Evolutionary conservation across 2,329 filamentous ascomycete genomes (phyloP).

Genomic region (Zymoseptoria tritici): DNA sequence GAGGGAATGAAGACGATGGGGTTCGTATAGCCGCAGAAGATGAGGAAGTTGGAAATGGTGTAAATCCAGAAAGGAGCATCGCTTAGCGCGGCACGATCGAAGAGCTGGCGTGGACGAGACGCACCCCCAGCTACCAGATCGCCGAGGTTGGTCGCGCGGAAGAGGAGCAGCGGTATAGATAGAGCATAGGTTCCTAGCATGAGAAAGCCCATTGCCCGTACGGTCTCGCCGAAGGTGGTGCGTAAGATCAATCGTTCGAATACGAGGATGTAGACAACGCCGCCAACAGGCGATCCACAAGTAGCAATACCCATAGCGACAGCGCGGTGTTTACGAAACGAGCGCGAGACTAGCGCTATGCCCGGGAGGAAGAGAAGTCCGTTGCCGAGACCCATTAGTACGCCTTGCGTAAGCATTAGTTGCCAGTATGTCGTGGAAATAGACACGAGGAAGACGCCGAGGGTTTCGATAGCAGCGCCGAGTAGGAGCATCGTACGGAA

Average conservation of each 20-base stretch:
- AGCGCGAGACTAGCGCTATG: slow-evolving; percentile 39
- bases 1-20: slow-evolving; percentile 39
- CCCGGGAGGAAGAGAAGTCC: slow-evolving; percentile 53
- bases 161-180: slow-evolving; percentile 32
- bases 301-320: slow-evolving; percentile 42
- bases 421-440: slow-evolving; percentile 44
- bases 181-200: slow-evolving; percentile 36
- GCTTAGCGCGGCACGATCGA: slow-evolving; percentile 34
- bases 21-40: slow-evolving; percentile 28
- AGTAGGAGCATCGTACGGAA: slow-evolving; percentile 36
- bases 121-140: slow-evolving; percentile 22
- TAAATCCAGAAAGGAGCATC: slow-evolving; percentile 36
- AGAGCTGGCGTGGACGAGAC: slow-evolving; percentile 22
- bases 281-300: slow-evolving; percentile 44
- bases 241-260: slow-evolving; percentile 41
- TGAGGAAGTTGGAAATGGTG: slow-evolving; percentile 24
- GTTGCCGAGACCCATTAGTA: slow-evolving; percentile 30
- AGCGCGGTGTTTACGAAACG: slow-evolving; percentile 40
- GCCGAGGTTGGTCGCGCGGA: slow-evolving; percentile 25
- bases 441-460: slow-evolving; percentile 46
- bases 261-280: slow-evolving; percentile 46
- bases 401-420: slow-evolving; percentile 44
- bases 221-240: slow-evolving; percentile 43
- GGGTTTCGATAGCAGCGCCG: slow-evolving; percentile 35
- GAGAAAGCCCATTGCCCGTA: slow-evolving; percentile 45